Conservation (phyloP, 306 rosid genomes). For the Elaeagnus macrophylla region DNA sequence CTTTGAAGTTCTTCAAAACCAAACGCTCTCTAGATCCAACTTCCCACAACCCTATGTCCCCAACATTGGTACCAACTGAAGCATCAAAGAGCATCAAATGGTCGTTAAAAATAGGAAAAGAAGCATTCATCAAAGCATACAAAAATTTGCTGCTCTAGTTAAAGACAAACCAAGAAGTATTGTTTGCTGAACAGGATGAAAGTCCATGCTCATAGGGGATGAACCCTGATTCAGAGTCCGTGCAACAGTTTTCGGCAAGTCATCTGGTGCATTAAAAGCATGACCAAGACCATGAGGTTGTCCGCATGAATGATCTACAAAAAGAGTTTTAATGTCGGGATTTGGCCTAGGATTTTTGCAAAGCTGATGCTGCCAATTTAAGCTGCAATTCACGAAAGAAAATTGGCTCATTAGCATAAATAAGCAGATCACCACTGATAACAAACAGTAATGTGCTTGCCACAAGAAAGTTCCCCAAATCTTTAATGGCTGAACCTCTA, state of each 20-base stretch:
- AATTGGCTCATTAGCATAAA: conserved; percentile 4
- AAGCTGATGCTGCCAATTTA: conserved; percentile 99
- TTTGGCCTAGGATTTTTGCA: conserved; percentile 96
- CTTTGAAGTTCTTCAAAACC: conserved; percentile 76
- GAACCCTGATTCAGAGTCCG: conserved; percentile 88
- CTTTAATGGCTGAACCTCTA: no score
- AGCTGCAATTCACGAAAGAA: conserved; percentile 44
- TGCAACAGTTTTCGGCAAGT: conserved; percentile 67
- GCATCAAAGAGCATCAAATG: conserved; percentile 12
- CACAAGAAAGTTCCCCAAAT: background rate
- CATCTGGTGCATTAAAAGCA: conserved; percentile 74
- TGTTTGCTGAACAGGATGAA: conserved; percentile 87
- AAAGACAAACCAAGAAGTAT: conserved; percentile 73
- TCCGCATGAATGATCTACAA: conserved; percentile 76
- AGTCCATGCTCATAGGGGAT: conserved; percentile 98
- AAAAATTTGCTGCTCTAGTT: background rate
- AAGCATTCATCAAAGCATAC: conserved; percentile 4
- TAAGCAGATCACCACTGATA: background rate
- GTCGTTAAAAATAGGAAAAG: conserved; percentile 13
- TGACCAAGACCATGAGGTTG: conserved; percentile 54
- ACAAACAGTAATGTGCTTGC: background rate
- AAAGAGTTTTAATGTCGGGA: conserved; percentile 98
- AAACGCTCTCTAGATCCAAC: conserved; percentile 84
- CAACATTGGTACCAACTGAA: conserved; percentile 89
- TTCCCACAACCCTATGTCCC: conserved; percentile 97